Conservation (phyloP, 176 grass and related monocot genomes). For the Musa beccarii region DNA sequence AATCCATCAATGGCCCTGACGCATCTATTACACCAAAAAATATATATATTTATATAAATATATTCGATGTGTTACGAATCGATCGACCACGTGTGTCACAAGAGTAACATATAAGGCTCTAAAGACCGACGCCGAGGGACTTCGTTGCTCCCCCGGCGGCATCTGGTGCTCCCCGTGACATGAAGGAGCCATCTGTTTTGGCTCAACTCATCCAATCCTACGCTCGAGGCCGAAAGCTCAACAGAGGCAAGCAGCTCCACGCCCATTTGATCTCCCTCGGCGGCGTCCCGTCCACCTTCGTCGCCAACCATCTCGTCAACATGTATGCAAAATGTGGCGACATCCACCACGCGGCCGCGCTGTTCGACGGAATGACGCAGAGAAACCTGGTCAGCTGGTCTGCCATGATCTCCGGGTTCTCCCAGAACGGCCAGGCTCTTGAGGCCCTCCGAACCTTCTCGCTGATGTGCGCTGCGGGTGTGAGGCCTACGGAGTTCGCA, state of each 20-base stretch:
- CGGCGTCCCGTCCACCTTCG: conserved; percentile 35
- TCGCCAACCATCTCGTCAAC: conserved; percentile 64
- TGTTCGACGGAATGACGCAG: conserved; percentile 35
- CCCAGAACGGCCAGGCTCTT: conserved; percentile 26
- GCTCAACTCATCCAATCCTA: conserved; percentile 42
- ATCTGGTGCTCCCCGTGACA: background rate
- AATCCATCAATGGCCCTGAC: too few species aligned
- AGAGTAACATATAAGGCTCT: too few species aligned
- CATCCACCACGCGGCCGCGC: conserved; percentile 28
- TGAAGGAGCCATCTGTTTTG: conserved; percentile 12
- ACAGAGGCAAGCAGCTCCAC: conserved; percentile 31
- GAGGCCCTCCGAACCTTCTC: conserved; percentile 41
- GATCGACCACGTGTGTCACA: too few species aligned
- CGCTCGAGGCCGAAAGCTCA: conserved; percentile 29
- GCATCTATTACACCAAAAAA: too few species aligned
- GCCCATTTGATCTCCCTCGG: conserved; percentile 32
- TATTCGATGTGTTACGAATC: too few species aligned
- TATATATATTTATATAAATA: too few species aligned
- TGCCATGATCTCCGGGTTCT: conserved; percentile 36
- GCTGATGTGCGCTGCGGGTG: conserved; percentile 29
- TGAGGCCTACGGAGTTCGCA: conserved; percentile 41
- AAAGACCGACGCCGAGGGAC: too few species aligned
- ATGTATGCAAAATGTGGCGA: conserved; percentile 54
- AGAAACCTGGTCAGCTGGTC: conserved; percentile 55
- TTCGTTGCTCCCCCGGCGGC: too few species aligned